Conservation (phyloP, 495 filamentous ascomycete genomes). For the Articulospora tetracladia region DNA sequence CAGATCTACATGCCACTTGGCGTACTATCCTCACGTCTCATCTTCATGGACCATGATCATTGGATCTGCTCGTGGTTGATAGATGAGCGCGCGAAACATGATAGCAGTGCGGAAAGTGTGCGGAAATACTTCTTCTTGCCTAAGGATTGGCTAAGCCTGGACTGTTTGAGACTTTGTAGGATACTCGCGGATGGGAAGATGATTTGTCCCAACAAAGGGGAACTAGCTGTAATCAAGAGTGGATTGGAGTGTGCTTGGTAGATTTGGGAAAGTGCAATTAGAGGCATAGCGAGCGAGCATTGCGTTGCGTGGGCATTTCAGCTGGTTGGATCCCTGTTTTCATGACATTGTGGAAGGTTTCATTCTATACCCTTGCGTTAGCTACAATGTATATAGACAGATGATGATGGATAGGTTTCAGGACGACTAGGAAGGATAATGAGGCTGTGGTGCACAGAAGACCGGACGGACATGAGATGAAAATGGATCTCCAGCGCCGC, state of each 20-base stretch:
- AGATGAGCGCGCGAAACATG: neutral
- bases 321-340: too few species aligned
- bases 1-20: conserved; percentile 2
- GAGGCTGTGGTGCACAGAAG: too few species aligned
- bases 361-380: too few species aligned
- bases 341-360: too few species aligned
- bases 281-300: too few species aligned
- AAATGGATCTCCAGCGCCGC: too few species aligned
- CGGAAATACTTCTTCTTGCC: conserved; percentile 14
- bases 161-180: neutral
- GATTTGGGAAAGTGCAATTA: too few species aligned
- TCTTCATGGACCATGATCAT: conserved; percentile 10
- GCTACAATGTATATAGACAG: too few species aligned
- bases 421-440: too few species aligned
- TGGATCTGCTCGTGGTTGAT: conserved; percentile 12
- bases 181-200: neutral
- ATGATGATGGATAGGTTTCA: too few species aligned
- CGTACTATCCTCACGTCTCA: conserved; percentile 1
- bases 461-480: too few species aligned
- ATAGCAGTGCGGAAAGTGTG: neutral
- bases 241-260: conserved; percentile 6
- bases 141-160: conserved; percentile 14
- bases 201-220: conserved; percentile 14
- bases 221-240: conserved; percentile 14
- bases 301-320: too few species aligned